These are phyloP conservation scores for Anthracocystis panici-leucophaei DNA, from an alignment of 1,284 basidiomycete species.

Conservation along the genomic window DNA sequence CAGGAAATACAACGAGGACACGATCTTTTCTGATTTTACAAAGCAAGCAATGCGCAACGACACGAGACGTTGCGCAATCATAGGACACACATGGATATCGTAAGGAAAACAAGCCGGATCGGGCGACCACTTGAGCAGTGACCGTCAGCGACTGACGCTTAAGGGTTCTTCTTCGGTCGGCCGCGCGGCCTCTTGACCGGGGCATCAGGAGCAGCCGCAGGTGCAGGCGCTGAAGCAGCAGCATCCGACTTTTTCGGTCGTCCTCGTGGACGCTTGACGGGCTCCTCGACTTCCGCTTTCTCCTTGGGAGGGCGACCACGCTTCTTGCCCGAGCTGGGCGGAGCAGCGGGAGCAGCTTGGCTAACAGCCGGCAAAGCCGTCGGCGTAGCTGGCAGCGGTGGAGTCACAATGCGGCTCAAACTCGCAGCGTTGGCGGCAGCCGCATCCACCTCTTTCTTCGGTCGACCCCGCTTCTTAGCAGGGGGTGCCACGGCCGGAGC, in stretches of 20 bases:
- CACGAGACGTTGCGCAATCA: neutral
- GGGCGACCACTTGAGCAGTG: neutral
- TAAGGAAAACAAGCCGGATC: neutral
- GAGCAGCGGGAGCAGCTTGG: constrained; percentile 16
- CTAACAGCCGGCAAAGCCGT: constrained; percentile 13
- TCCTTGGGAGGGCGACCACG: constrained; percentile 44
- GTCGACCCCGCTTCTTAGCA: constrained; percentile 36
- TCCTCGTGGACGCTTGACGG: constrained; percentile 43
- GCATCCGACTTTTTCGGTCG: constrained; percentile 41
- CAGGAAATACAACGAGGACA: neutral
- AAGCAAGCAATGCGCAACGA: neutral
- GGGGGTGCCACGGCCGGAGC: neutral
- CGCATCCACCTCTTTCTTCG: constrained; percentile 23
- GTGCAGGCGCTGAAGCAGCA: constrained; percentile 5
- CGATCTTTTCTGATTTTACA: constrained; percentile 3
- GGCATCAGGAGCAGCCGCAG: constrained; percentile 2
- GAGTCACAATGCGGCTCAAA: constrained; percentile 26
- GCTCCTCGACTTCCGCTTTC: constrained; percentile 26
- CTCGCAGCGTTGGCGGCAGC: constrained; percentile 17
- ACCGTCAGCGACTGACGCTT: neutral
- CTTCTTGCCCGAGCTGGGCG: constrained; percentile 37
- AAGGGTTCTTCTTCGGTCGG: constrained; percentile 43
- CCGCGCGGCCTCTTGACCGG: constrained; percentile 38
- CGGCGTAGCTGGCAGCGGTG: constrained; percentile 20
- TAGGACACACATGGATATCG: constrained; percentile 7